Conservation (phyloP, 306 rosid genomes). For the Clitoria ternatea region DNA sequence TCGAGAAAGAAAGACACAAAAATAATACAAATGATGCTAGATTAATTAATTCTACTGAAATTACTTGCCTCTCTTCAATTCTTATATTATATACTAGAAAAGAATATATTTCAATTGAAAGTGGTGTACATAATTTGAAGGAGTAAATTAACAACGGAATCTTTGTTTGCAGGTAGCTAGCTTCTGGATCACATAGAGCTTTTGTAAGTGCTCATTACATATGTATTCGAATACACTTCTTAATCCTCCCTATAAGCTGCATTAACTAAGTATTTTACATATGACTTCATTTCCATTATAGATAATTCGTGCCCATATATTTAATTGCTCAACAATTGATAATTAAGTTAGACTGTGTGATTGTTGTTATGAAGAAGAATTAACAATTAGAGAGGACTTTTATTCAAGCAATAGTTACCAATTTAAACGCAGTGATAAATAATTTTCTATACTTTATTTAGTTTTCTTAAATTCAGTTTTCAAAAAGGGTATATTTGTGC, state of each 20-base stretch:
- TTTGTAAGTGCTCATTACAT: background rate
- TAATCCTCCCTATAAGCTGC: background rate
- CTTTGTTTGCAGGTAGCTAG: background rate
- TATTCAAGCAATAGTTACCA: background rate
- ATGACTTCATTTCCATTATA: background rate
- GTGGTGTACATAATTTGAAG: background rate
- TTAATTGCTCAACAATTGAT: background rate
- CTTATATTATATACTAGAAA: background rate
- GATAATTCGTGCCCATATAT: background rate
- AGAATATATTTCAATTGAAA: background rate
- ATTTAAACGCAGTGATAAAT: too few species aligned
- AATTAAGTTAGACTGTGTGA: background rate
- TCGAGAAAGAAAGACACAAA: background rate
- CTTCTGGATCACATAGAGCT: background rate
- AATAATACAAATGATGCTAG: background rate
- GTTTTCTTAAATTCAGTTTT: background rate
- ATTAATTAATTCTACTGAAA: background rate
- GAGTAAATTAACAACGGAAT: background rate
- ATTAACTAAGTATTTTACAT: background rate
- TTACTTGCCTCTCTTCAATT: background rate
- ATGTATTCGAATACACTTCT: background rate
- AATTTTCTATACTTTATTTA: background rate
- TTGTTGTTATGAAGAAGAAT: background rate
- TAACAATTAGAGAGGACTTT: background rate
- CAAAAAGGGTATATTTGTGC: background rate